Evolutionary conservation across 768 basidiomycete species (phyloP), one percentile per base, ranked within the genome.

Genomic region (Tulasnella sp.): DNA sequence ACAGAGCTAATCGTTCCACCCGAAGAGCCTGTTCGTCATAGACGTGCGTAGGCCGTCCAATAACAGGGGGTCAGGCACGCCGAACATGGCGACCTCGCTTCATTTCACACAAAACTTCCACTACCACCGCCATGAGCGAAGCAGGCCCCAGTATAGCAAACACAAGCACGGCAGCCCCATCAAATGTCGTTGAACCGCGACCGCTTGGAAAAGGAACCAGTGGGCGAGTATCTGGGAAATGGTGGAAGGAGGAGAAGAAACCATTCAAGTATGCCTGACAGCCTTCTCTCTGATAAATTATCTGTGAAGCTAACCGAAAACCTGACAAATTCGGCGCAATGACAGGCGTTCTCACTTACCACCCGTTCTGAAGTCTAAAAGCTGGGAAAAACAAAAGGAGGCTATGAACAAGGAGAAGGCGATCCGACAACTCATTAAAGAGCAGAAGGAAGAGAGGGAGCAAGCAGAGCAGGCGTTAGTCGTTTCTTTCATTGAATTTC

Each of bases 171-270:
- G 27, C 46, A 48, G 1, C 75, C 24, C n/a, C 75, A 44, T 19
- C 75, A 27, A 44, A 46, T 16, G 38, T n/a, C 5, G 75, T 75
- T 34, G 40, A 75, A 68, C 76, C 76, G 12, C 39, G 48, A 24
- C 76, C 76, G 24, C 76, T 77, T n/a, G 76, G 18, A 31, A 77
- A 71, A 24, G 76, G 76, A 19, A 77, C 76, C 21, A 77, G 52
- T 36, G 80, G 80, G 38, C 81, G 81, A 12, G 80, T 74, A 7
- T 81, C 81, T 27, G 81, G 81, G 4, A 81, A 81, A 75, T 68
- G 31, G 39, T 81, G 81, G 81, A 81, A 81, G 52, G 75, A 62
- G 8, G 62, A 62, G 21, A 76, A 72, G 72, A 56, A 56, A 27
- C 74, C 81, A 18, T 40, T 77, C 24, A 80, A 72, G 81, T 81